Percentiles rank a stretch among this genome's conserved stretches.
Evolutionary conservation across 2,329 filamentous ascomycete genomes (phyloP).

Genomic region (Coniochaeta ligniaria): DNA sequence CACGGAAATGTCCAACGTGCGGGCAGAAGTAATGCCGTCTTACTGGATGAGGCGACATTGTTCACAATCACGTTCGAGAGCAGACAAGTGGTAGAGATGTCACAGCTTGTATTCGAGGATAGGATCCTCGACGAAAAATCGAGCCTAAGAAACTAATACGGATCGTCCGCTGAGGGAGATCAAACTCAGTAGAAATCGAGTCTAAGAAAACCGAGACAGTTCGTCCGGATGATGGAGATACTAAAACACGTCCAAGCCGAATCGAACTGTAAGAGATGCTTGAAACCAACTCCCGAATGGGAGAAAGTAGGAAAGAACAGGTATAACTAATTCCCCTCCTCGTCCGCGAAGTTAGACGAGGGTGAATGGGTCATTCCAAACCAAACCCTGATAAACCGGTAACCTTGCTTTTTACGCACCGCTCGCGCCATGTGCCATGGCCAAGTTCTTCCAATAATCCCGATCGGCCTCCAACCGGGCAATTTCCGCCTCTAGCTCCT

Average conservation of each 20-base stretch:
- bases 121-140: not conserved
- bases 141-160: not conserved
- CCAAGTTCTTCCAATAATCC: constrained; percentile 57
- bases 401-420: not conserved
- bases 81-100: not conserved
- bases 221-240: not conserved
- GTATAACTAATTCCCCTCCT: constrained; percentile 12
- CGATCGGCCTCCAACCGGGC: constrained; percentile 59
- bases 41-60: not conserved
- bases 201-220: not conserved
- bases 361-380: constrained; percentile 13
- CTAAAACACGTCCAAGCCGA: not conserved
- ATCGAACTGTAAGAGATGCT: not conserved
- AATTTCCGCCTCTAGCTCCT: constrained; percentile 68
- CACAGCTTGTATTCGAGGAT: not conserved
- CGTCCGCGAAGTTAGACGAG: constrained; percentile 10
- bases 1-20: not conserved
- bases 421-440: constrained; percentile 20
- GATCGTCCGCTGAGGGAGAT: not conserved
- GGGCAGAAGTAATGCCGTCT: not conserved
- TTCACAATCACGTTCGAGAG: not conserved
- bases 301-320: constrained; percentile 4
- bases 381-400: not conserved
- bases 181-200: not conserved
- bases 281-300: not conserved